Conservation (phyloP, 192 early-diverging fungal genomes). For the Backusella tuberculispora region DNA sequence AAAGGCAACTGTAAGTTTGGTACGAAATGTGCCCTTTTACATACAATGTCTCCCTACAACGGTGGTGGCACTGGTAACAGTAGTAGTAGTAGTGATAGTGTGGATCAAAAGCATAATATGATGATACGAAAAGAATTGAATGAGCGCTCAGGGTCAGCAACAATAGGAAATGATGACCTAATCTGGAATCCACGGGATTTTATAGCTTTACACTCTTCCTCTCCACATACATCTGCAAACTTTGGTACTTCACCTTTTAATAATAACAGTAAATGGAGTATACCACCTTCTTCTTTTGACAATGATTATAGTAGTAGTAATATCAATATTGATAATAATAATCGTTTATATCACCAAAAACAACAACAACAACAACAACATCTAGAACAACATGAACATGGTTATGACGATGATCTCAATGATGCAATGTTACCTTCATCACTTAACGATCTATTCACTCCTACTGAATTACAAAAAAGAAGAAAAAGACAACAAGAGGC, state of each 20-base stretch:
- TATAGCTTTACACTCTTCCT: neutral
- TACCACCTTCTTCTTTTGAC: conserved; percentile 6
- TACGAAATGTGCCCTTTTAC: conserved; percentile 70
- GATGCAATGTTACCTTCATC: conserved; percentile 55
- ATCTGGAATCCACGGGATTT: neutral
- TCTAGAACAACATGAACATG: neutral
- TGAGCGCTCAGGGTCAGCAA: neutral
- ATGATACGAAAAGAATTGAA: neutral
- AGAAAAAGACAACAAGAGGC: conserved; percentile 23
- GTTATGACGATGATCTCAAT: conserved; percentile 12
- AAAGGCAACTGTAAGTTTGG: conserved; percentile 84
- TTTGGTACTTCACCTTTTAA: neutral
- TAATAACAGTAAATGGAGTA: neutral
- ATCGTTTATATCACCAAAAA: neutral
- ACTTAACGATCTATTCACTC: conserved; percentile 58
- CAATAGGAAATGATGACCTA: neutral
- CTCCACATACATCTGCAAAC: neutral
- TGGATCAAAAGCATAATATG: neutral
- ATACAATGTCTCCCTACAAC: conserved; percentile 39
- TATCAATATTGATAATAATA: neutral
- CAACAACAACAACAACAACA: neutral
- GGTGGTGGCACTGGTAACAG: neutral
- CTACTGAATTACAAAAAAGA: conserved; percentile 42
- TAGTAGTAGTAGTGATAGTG: neutral
- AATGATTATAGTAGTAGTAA: neutral